phyloP scores from a whole-genome alignment of 1,139 yeast genomes.

The Yamadazyma conglobata region DNA sequence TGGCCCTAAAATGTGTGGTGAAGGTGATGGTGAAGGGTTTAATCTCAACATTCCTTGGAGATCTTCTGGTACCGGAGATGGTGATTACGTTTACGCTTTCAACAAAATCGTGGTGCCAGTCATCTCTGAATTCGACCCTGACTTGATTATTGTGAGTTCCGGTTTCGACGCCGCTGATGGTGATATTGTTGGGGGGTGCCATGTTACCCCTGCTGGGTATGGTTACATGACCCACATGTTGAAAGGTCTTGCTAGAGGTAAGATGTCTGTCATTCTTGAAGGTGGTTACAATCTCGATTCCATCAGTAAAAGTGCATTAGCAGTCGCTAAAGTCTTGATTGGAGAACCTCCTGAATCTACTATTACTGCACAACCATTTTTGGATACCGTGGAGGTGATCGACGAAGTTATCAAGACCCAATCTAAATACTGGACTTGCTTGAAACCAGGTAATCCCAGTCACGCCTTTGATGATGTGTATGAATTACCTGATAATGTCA shows the following conservation, averaged over 20 bases:
- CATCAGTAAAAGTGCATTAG: slow-evolving; percentile 84
- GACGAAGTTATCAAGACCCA: slow-evolving; percentile 80
- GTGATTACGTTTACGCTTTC: slow-evolving; percentile 92
- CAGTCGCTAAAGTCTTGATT: slow-evolving; percentile 84
- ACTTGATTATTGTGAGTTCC: slow-evolving; percentile 84
- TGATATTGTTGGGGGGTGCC: slow-evolving; percentile 96
- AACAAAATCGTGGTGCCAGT: slow-evolving; percentile 85
- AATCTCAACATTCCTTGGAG: slow-evolving; percentile 95
- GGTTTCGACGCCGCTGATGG: slow-evolving; percentile 99
- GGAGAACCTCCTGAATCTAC: slow-evolving; percentile 94
- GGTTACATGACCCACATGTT: slow-evolving; percentile 95
- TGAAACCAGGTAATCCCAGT: slow-evolving; percentile 62
- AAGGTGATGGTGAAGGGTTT: slow-evolving; percentile 80
- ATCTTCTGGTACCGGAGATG: slow-evolving; percentile 89
- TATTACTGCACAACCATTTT: slow-evolving; percentile 56
- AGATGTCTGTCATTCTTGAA: slow-evolving; percentile 84
- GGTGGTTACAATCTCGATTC: slow-evolving; percentile 96
- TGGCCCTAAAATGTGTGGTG: slow-evolving; percentile 77
- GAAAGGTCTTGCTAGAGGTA: slow-evolving; percentile 84
- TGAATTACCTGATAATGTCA: slow-evolving; percentile 27
- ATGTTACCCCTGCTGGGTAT: slow-evolving; percentile 92
- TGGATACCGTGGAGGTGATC: slow-evolving; percentile 81
- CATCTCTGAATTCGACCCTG: slow-evolving; percentile 87
- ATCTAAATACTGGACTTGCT: slow-evolving; percentile 82
- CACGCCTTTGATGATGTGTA: slow-evolving; percentile 39